Evolutionary conservation across 148 eudicot genomes (phyloP), one percentile per base, ranked within the genome.

Genomic region (Rhododendron henanense): DNA sequence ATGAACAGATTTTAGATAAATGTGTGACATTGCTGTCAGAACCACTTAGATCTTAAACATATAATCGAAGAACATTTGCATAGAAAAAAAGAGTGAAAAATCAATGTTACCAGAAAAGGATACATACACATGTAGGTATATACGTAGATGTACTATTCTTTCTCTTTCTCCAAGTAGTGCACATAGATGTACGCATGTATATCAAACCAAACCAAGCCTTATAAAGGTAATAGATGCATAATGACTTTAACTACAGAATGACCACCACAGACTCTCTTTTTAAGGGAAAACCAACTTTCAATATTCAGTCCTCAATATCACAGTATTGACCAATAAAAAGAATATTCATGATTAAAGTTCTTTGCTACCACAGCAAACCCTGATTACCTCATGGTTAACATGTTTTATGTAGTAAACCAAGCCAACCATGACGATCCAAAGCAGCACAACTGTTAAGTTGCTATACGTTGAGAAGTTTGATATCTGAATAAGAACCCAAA

Each of bases 381-480:
- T 79, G 86, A 33, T 82, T 91, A 95, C 99, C 98, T 94, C 99
- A 65, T 88, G 87, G 85, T 92, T 96, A 85, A 92, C 93, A 86
- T 93, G 90, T 87, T 92, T 95, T 9, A 96, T 92, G 91, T 96
- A 93, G 82, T 87, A 92, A 79, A 95, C 95, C 78, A 96, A 91
- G 84, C 93, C 83, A 3, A 78, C 94, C 97, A 94, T 91, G 86
- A 95, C 85, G 86, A 94, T 89, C 99, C 99, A 95, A 37, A 96
- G 94, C 86, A 96, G 90, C 88, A 95, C 90, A 71, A 95, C 90
- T 4, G 96, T 92, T 87, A 96, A 87, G 92, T 95, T 96, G 83
- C 94, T 91, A 84, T 92, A 93, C 45, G 99, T 94, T 45, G 96
- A 91, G 86, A 94, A 87, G 89, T 88, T 96, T 69, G 93, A 93